Conservation (phyloP, 2,329 filamentous ascomycete genomes). For the Hymenoscyphus repandus region DNA sequence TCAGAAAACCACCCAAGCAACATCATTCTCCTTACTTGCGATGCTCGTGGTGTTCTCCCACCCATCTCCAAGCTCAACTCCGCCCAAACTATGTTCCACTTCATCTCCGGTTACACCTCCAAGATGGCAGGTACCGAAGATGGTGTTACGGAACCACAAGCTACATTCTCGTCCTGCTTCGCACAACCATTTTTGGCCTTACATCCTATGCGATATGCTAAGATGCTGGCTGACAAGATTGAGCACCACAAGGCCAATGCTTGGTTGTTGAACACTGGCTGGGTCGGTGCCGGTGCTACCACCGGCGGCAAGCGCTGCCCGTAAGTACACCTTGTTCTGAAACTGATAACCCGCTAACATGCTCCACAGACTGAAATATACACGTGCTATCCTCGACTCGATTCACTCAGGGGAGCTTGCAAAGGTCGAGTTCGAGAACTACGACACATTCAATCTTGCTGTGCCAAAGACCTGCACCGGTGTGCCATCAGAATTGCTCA, state of each 20-base stretch:
- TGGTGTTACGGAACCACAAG: slow-evolving; percentile 92
- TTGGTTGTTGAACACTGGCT: slow-evolving; percentile 97
- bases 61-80: slow-evolving; percentile 96
- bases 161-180: slow-evolving; percentile 99
- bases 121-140: slow-evolving; percentile 99
- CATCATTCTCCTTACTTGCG: slow-evolving; percentile 97
- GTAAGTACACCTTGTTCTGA: slow-evolving; percentile 19
- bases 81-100: slow-evolving; percentile 99
- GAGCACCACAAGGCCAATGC: slow-evolving; percentile 90
- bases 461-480: slow-evolving; percentile 89
- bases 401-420: slow-evolving; percentile 97
- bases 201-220: slow-evolving; percentile 98
- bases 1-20: slow-evolving; percentile 85
- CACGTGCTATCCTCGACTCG: slow-evolving; percentile 93
- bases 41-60: slow-evolving; percentile 92
- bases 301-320: slow-evolving; percentile 96
- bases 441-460: slow-evolving; percentile 93
- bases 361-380: slow-evolving; percentile 71
- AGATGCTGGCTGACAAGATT: slow-evolving; percentile 99
- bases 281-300: slow-evolving; percentile 86
- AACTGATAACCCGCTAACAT: slow-evolving; percentile 10
- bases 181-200: slow-evolving; percentile 98
- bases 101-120: slow-evolving; percentile 99
- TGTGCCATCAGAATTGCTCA: slow-evolving; percentile 87
- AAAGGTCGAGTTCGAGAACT: slow-evolving; percentile 87